Percentiles rank a stretch among this genome's conserved stretches.
phyloP scores from a whole-genome alignment of 2,329 filamentous ascomycete genomes.

The Teratosphaeriaceae sp. region DNA sequence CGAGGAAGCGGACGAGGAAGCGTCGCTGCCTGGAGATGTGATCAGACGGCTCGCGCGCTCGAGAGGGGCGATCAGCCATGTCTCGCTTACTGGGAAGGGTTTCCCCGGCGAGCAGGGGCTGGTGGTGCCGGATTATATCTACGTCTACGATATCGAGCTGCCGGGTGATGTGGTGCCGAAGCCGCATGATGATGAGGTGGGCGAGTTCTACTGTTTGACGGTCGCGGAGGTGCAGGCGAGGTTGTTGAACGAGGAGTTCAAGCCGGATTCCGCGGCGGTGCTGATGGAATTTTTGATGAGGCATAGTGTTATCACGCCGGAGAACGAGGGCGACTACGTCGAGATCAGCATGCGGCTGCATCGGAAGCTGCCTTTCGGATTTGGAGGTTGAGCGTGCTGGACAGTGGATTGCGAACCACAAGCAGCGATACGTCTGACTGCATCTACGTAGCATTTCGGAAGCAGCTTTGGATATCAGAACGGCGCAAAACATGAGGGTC shows the following conservation, averaged over 20 bases:
- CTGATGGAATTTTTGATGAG: conserved; percentile 86
- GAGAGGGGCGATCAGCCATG: conserved; percentile 73
- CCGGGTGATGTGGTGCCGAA: conserved; percentile 59
- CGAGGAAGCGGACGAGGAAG: conserved; percentile 84
- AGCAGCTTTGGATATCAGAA: too few relatives aligned
- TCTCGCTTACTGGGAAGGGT: conserved; percentile 67
- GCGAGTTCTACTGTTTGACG: conserved; percentile 70
- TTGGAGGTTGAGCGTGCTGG: too few relatives aligned
- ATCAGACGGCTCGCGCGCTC: conserved; percentile 55
- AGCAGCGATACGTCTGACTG: too few relatives aligned
- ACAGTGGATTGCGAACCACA: too few relatives aligned
- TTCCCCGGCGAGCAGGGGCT: conserved; percentile 75
- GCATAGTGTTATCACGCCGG: conserved; percentile 69
- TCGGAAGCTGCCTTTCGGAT: conserved; percentile 63
- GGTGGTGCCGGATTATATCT: conserved; percentile 86
- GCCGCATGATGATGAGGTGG: conserved; percentile 85
- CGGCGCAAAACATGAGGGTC: too few relatives aligned
- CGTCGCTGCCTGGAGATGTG: conserved; percentile 64
- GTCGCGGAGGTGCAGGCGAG: conserved; percentile 69
- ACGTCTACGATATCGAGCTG: conserved; percentile 82
- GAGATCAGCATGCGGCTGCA: conserved; percentile 72
- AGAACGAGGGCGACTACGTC: conserved; percentile 69
- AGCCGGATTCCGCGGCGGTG: conserved; percentile 83
- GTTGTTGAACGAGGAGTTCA: conserved; percentile 70
- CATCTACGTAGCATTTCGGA: too few relatives aligned